A percentile compares a stretch with the other conserved stretches of the same genome.
Evolutionary conservation across 116 monocot genomes (phyloP).

Genomic region (Phalaenopsis hybrid): DNA sequence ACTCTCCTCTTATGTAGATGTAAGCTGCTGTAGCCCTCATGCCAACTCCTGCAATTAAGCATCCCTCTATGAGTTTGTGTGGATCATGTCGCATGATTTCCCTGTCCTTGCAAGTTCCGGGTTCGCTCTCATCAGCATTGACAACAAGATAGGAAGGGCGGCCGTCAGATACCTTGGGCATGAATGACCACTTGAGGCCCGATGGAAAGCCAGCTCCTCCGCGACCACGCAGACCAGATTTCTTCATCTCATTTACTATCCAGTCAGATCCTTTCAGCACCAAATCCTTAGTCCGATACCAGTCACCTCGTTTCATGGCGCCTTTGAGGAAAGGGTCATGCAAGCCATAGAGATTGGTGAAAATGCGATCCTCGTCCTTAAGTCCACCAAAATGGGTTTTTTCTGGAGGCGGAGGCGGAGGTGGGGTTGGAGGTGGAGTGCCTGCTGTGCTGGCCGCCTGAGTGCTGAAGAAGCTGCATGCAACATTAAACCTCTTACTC

Average conservation of each 20-base stretch:
- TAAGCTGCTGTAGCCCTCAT: conserved; percentile 94
- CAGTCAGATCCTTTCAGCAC: conserved; percentile 85
- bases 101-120: conserved; percentile 93
- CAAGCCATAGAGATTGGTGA: conserved; percentile 87
- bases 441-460: conserved; percentile 48
- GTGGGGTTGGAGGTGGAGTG: conserved; percentile 50
- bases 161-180: conserved; percentile 98
- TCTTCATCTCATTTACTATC: conserved; percentile 99
- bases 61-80: conserved; percentile 93
- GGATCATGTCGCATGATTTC: conserved; percentile 98
- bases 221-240: conserved; percentile 88
- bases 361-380: conserved; percentile 88
- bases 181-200: conserved; percentile 95
- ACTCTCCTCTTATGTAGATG: conserved; percentile 94
- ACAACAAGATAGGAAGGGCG: conserved; percentile 97
- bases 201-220: conserved; percentile 98
- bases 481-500: conserved; percentile 19
- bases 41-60: conserved; percentile 91
- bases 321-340: conserved; percentile 96
- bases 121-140: conserved; percentile 97
- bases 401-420: conserved; percentile 77
- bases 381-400: conserved; percentile 88
- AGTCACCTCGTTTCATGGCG: conserved; percentile 89
- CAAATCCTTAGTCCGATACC: conserved; percentile 88
- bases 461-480: conserved; percentile 42